Percentiles rank a stretch among this genome's conserved stretches.
Conservation (phyloP, 2,329 filamentous ascomycete species). For the Aureobasidium sp. region DNA sequence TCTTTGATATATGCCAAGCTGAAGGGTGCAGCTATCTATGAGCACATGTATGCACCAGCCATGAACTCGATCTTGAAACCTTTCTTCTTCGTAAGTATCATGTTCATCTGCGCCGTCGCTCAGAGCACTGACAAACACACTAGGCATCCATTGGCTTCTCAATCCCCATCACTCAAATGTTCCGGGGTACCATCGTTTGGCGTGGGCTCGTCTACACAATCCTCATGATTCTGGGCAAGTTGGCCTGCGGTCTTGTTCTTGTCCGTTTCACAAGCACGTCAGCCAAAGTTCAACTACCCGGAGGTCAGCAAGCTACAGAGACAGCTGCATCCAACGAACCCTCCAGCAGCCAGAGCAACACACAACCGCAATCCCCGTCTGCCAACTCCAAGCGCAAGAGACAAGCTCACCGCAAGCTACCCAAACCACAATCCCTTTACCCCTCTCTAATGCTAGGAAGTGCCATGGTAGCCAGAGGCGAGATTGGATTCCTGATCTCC, state of each 20-base stretch:
- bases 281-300: conserved; percentile 6
- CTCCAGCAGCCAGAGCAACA: too few species aligned
- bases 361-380: not conserved
- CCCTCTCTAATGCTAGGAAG: conserved; percentile 58
- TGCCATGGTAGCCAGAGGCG: conserved; percentile 67
- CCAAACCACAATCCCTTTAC: conserved; percentile 48
- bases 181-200: conserved; percentile 57
- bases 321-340: not conserved
- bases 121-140: conserved; percentile 18
- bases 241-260: conserved; percentile 35
- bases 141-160: conserved; percentile 65
- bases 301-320: not conserved
- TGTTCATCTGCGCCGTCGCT: not conserved
- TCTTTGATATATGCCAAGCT: not conserved
- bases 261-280: conserved; percentile 27
- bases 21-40: conserved; percentile 29
- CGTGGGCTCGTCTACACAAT: conserved; percentile 62
- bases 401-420: not conserved
- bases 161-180: conserved; percentile 66
- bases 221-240: conserved; percentile 54
- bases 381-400: conserved; percentile 15
- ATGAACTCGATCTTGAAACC: conserved; percentile 52
- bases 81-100: conserved; percentile 52
- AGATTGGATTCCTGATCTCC: conserved; percentile 71
- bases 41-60: conserved; percentile 38